These are phyloP conservation scores for Saccharomyces pastorianus DNA, from an alignment of 1,139 yeast species.

Conservation along the genomic window DNA sequence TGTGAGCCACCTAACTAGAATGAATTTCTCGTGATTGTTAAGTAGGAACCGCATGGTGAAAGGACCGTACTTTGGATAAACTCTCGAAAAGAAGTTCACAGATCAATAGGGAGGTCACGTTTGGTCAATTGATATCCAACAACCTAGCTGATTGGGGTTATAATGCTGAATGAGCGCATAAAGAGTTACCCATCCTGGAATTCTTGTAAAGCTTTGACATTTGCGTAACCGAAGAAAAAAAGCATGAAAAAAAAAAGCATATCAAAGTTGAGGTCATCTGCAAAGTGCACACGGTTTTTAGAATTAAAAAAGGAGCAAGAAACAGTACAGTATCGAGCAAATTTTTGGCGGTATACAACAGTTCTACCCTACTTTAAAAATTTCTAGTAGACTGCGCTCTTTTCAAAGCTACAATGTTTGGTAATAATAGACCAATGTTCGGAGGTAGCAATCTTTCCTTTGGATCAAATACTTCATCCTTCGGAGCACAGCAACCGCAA, in stretches of 20 bases:
- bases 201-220: background rate
- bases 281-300: background rate
- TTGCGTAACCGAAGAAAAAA: background rate
- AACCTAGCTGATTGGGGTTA: background rate
- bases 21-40: background rate
- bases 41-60: background rate
- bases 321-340: background rate
- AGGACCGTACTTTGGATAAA: background rate
- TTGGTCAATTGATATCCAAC: background rate
- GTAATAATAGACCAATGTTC: constrained; percentile 8
- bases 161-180: background rate
- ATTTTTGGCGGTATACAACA: background rate
- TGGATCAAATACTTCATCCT: background rate
- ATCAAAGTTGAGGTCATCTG: background rate
- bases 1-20: background rate
- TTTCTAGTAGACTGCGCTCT: background rate
- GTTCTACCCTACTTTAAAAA: background rate
- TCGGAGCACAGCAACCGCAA: constrained; percentile 1
- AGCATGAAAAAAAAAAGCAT: background rate
- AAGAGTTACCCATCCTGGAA: background rate
- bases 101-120: background rate
- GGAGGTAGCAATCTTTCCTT: constrained; percentile 9
- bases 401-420: constrained; percentile 4
- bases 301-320: background rate
- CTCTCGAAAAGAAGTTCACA: background rate